These are phyloP conservation scores for Nothophytophthora sp. DNA, from an alignment of 352 stramenopile genomes.

Conservation along the genomic window DNA sequence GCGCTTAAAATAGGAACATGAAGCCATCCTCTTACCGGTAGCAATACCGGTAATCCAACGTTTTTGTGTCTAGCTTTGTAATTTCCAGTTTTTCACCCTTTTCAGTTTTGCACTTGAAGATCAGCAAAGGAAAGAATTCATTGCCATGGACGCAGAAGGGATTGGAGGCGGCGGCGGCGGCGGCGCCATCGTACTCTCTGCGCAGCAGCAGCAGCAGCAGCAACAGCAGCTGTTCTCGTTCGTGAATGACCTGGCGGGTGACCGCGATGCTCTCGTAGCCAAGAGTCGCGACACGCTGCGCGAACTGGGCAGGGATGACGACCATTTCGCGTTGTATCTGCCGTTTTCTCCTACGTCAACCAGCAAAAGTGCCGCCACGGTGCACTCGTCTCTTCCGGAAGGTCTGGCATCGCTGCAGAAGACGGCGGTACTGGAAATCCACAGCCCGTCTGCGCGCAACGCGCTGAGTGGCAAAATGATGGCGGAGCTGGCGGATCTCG, in stretches of 20 bases:
- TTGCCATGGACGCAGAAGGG: no score
- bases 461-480: slow-evolving; percentile 90
- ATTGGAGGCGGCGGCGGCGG: no score
- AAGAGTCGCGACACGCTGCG: slow-evolving; percentile 47
- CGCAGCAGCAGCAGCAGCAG: no score
- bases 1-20: no score
- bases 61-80: no score
- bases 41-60: no score
- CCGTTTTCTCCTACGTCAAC: slow-evolving; percentile 18
- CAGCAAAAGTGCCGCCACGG: neutral
- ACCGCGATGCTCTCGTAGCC: slow-evolving; percentile 27
- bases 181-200: no score
- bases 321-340: slow-evolving; percentile 32
- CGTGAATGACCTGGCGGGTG: slow-evolving; percentile 35
- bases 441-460: slow-evolving; percentile 70
- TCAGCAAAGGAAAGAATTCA: no score
- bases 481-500: slow-evolving; percentile 75
- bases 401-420: slow-evolving; percentile 32
- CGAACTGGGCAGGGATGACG: slow-evolving; percentile 35
- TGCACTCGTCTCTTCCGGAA: slow-evolving; percentile 6
- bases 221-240: slow-evolving; percentile 65
- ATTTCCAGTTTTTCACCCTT: no score
- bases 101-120: no score
- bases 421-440: slow-evolving; percentile 67
- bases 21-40: no score